Base-by-base conservation (phyloP, 371 early-diverging fungal species). In the Mortierella sp. region DNA sequence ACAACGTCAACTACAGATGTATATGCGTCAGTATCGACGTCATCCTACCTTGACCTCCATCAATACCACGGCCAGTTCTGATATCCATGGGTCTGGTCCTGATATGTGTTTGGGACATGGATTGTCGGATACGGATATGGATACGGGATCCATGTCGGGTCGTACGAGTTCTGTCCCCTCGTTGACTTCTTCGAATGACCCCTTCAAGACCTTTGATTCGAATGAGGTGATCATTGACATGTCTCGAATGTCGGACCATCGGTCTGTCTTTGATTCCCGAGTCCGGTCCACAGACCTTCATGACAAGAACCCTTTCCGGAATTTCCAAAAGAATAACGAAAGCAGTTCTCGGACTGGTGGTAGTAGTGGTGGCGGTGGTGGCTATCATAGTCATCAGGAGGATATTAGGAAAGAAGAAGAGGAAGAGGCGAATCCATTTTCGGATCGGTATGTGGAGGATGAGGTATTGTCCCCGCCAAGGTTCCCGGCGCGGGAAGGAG, bases 191-290 rank as follows among this genome's bases (percentile, higher is more conserved):
- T 66, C 75, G 18, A 75, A 69, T 37, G 76, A 76, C 37, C 76
- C 76, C 1, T 76, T 76, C 68, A 63, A 76, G 50, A 71, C 71
- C n/a, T 76, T 76, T 60, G 76, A 76, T 56, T 76, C 76, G 23
- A 70, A 71, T 25, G 63, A 70, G 57, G 30, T 64, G 30, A n/a
- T 71, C 18, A 15, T 60, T 44, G 70, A 68, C 21, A 23, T 63
- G 57, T 37, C 37, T 9, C 37, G 37, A 9, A 9, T 9, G 5
- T 9, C 37, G 9, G 37, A 9, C 5, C 5, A 37, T 9, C 5
- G 9, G 37, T 37, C 37, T 37, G 37, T 37, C 5, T 37, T 37
- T 9, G 37, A 37, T 37, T 5, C 37, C 9, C 9, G 37, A 5
- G 37, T 37, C 37, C 3, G 37, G 3, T 9, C 37, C 37, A 37